Evolutionary conservation across 208 protist species (phyloP), one percentile per base, ranked within the genome.

Genomic region (Crithidia thermophila): DNA sequence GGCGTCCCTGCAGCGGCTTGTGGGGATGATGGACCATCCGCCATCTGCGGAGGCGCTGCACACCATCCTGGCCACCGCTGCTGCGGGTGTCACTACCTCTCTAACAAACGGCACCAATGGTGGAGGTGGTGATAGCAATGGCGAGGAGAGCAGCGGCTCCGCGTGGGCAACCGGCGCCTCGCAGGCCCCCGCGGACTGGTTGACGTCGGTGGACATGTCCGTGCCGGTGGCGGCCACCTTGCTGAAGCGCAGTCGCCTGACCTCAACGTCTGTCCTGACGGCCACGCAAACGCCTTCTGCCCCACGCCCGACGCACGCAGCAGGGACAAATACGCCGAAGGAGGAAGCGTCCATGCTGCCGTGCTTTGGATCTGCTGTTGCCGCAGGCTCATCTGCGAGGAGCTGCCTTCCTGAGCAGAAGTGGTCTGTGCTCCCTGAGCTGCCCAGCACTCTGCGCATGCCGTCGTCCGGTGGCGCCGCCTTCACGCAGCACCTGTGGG

Each of bases 141-240:
- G 16, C 25, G 31, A 25, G 50, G 20, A n/a, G n/a, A n/a, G n/a
- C n/a, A n/a, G n/a, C n/a, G n/a, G n/a, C n/a, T 43, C 56, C 11
- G 8, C 40, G 28, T 50, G 40, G 40, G 25, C 33, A 23, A 37
- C 25, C 33, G 18, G 18, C 1, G 25, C 60, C 20, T 67, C 75
- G 28, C 46, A 47, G 21, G 34, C 40, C 11, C 51, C 75, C 20
- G 56, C 36, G 11, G 68, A 72, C 45, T 74, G 66, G 68, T 42
- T 80, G 55, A 28, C 20, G 13, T 33, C 47, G 3, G 69, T 73
- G 10, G 71, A 81, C 30, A 13, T 80, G 0, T 60, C 67, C 14
- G 40, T 57, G 3, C 18, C 34, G 4, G 57, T 67, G 60, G 40
- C 50, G 0, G 16, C 68, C 0, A 28, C 33, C 11, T 31, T 75